Percentiles rank a stretch among this genome's conserved stretches.
phyloP scores from a whole-genome alignment of 345 rosid species.

The Capsella bursapastoris region DNA sequence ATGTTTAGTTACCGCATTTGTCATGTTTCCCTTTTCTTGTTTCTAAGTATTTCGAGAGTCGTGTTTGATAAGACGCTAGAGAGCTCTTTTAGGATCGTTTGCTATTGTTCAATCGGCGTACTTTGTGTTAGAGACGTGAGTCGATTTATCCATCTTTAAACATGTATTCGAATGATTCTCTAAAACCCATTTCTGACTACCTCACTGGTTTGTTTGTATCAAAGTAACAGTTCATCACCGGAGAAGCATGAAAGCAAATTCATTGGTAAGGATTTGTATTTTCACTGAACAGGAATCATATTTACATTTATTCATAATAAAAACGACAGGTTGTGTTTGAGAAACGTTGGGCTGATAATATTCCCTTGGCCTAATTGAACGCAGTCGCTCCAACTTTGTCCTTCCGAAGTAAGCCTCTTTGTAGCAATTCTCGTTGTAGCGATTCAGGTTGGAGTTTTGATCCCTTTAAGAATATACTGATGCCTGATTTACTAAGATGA shows the following conservation, averaged over 20 bases:
- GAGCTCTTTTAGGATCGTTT: slow-evolving; percentile 41
- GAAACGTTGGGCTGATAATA: slow-evolving; percentile 2
- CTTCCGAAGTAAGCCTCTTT: not conserved
- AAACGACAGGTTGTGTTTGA: not conserved
- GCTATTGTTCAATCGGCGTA: slow-evolving; percentile 17
- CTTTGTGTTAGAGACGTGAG: slow-evolving; percentile 29
- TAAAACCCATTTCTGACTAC: slow-evolving; percentile 30
- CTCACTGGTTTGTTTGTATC: slow-evolving; percentile 11
- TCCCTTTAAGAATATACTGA: not conserved
- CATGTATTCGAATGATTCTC: slow-evolving; percentile 34
- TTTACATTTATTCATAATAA: slow-evolving; percentile 6
- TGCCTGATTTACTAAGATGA: not conserved
- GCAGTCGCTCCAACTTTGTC: not conserved
- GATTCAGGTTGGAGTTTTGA: not conserved
- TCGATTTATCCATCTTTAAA: slow-evolving; percentile 21
- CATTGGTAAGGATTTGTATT: slow-evolving; percentile 12
- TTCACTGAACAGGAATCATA: not conserved
- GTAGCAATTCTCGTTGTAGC: slow-evolving; percentile 4
- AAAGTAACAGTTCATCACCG: not conserved
- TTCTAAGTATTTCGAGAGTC: slow-evolving; percentile 24
- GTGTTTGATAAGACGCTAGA: slow-evolving; percentile 43
- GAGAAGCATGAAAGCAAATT: slow-evolving; percentile 1
- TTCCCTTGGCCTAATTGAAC: slow-evolving; percentile 11
- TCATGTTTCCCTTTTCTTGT: slow-evolving; percentile 8
- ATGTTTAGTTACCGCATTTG: not conserved